A percentile compares a stretch with the other conserved stretches of the same genome.
phyloP scores from a whole-genome alignment of 805 yeast genomes.

The Candida sonorensis region DNA sequence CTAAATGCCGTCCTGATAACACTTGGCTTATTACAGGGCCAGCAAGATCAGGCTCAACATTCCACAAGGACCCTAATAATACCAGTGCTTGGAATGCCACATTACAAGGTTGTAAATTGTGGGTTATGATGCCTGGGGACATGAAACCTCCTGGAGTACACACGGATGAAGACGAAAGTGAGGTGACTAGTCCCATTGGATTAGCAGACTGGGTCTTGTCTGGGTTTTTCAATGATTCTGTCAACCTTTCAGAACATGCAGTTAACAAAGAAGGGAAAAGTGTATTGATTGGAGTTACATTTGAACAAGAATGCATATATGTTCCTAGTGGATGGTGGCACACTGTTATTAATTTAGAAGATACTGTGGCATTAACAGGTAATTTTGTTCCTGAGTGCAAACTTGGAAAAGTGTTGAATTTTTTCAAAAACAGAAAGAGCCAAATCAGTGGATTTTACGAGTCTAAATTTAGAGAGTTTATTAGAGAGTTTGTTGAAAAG shows the following conservation, averaged over 20 bases:
- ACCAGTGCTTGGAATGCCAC: conserved; percentile 90
- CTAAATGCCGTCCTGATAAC: conserved; percentile 72
- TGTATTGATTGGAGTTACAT: conserved; percentile 65
- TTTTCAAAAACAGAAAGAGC: conserved; percentile 56
- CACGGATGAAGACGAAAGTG: conserved; percentile 70
- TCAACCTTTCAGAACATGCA: conserved; percentile 38
- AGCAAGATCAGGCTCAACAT: conserved; percentile 74
- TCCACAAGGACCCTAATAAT: conserved; percentile 88
- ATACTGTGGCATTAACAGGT: conserved; percentile 81
- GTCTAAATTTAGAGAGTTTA: conserved; percentile 36
- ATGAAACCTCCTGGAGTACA: conserved; percentile 80
- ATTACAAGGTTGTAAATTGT: conserved; percentile 66
- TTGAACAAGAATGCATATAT: conserved; percentile 76
- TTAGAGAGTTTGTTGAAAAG: conserved; percentile 28
- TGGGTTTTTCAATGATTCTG: conserved; percentile 71
- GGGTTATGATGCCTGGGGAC: conserved; percentile 85
- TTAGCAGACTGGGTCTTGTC: conserved; percentile 85
- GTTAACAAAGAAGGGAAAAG: conserved; percentile 23
- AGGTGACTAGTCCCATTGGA: conserved; percentile 88
- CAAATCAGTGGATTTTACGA: conserved; percentile 81
- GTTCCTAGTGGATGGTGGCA: conserved; percentile 99
- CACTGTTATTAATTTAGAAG: conserved; percentile 77
- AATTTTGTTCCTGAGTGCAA: conserved; percentile 73
- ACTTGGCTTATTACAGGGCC: conserved; percentile 93
- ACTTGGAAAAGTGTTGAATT: conserved; percentile 54